Base-by-base conservation (phyloP, 176 grass and related monocot genomes). In the Musa troglodytarum region DNA sequence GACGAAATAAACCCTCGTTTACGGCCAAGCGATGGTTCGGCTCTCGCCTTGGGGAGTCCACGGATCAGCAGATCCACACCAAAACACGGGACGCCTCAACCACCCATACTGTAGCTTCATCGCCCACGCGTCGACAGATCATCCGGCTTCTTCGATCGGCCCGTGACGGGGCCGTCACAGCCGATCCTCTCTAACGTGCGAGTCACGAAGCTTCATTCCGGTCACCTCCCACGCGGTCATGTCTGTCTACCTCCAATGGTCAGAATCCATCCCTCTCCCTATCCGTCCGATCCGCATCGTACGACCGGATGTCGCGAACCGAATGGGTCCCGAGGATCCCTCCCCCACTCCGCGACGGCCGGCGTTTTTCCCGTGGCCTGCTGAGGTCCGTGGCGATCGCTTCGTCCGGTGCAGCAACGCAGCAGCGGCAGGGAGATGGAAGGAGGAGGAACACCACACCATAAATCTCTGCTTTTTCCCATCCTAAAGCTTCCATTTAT, bases 241-340 rank as follows among this genome's bases (percentile, higher is more conserved):
- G 4, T 43, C 4, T 43, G 34, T 43, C 34, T 43, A 43, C 34
- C 6, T 43, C 34, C 81, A 96, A 96, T 89, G 93, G 93, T 96
- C 92, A 84, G 77, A 88, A 88, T 86, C 19, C 1, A 71, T 65
- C 68, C 55, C 80, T 28, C 12, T 1, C 12, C 0, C 0, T 0
- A 0, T 11, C 88, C 90, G 86, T 93, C 82, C 56, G 73, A 29
- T 81, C 28, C 1, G 2, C 10, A 98, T 98, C 90, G 1, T 56
- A 89, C 88, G 86, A 77, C 17, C 0, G 1, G 17, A 17, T 2
- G 10, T 14, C 43, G 21, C 7, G 13, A 63, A 49, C 26, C 10
- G 53, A 7, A 21, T 6, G 12, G 52, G 76, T 77, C 76, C 76
- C 73, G 68, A 19, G 84, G 78, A 87, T 72, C 82, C 71, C 78